Evolutionary conservation across 140 eudicot species (phyloP), one percentile per base, ranked within the genome.

Genomic region (Erigeron philadelphicus): DNA sequence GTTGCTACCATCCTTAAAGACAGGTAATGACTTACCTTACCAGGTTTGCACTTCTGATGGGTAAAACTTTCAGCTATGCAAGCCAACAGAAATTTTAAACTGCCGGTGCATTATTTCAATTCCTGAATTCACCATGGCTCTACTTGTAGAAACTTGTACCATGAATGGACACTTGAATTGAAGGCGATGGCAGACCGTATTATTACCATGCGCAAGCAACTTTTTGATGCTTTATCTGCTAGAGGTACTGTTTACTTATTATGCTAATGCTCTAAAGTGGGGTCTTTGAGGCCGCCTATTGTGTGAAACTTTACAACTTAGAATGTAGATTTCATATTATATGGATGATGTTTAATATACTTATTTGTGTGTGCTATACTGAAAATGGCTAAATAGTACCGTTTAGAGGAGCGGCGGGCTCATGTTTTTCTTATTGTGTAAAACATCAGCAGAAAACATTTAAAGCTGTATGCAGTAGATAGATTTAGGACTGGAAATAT

Each of bases 181-280:
- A 89, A 92, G 75, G 98, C 83, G 70, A 92, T 92, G 98, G 98
- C 98, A 56, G 98, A 88, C 68, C 95, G 98, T 45, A 92, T 92
- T 31, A 92, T 92, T 49, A 86, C 83, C 74, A 92, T 92, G 96
- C 95, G 98, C 76, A 81, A 81, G 59, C 79, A 84, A 66, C 87
- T 92, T 23, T 92, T 86, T 81, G 89, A 92, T 60, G 95, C 96
- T 75, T 75, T 92, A 68, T 64, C 78, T 40, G 63, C 86, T 68
- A 81, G 93, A 85, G 98, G 98, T 88, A 77, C 48, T 62, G 49
- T 62, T 38, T 15, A 16, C 6, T 18, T 50, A 21, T 50, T 50
- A 50, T 50, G 21, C 8, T 53, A 53, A 6, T 9, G 4, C 59
- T 53, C 16, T 53, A 53, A 53, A 15, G 1, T 53, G 15, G 59